Evolutionary conservation across 257 asterid species (phyloP), one percentile per base, ranked within the genome.

Genomic region (Sherardia arvensis): DNA sequence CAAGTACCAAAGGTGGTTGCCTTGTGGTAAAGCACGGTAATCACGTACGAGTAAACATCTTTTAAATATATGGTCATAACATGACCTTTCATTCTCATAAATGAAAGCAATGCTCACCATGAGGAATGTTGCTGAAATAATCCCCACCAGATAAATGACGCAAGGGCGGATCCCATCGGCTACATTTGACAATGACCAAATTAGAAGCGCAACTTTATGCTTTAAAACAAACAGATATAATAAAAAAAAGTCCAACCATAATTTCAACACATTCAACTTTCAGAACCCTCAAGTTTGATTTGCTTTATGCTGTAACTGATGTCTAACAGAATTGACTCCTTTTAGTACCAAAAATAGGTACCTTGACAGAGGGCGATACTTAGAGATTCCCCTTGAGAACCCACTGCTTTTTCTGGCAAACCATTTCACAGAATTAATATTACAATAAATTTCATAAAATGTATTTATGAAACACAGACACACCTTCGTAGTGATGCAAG

Each of bases 401-500:
- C 99, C 99, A 75, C 99, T 90, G 68, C 99, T 92, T 80, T 92
- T 92, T 83, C 99, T 92, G 99, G 73, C 60, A 71, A 66, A 53
- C 26, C 71, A 68, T 56, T 64, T 64, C 59, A 58, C 69, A 36
- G 76, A 78, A 71, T 30, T 59, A 73, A 38, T 51, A 51, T 51
- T 49, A 71, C 25, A 33, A 57, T 58, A 40, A 25, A 47, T 15
- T 59, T 33, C 47, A 56, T 51, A 57, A 23, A 10, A 53, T n/a
- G 62, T 22, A 32, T n/a, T 23, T 28, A 22, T 61, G 27, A 48
- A 66, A 45, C 53, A 21, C 32, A 53, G 15, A 74, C 71, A 27
- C 21, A 92, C 99, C 97, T 85, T 69, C 99, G 78, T 76, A 92
- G 97, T 71, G 97, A 87, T 47, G 99, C 99, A 65, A 92, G 89